Evolutionary conservation across 805 yeast genomes (phyloP).

Genomic region (Nakazawaea wickerhamii): DNA sequence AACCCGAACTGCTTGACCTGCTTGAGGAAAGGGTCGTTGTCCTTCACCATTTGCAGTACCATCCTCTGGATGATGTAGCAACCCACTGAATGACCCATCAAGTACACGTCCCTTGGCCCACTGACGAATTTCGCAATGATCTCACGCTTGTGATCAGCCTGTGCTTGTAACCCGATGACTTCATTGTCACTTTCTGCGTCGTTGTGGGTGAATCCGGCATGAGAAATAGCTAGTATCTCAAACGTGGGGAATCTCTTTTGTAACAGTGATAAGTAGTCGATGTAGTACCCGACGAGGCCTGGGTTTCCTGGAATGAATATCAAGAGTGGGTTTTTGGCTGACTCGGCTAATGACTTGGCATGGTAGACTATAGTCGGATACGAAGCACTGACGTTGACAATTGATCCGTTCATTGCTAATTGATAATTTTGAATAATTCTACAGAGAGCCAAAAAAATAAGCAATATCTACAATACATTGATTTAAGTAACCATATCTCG

Average conservation of each 20-base stretch:
- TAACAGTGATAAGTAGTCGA: constrained; percentile 42
- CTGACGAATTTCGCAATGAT: constrained; percentile 35
- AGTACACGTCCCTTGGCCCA: constrained; percentile 30
- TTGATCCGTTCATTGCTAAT: not conserved
- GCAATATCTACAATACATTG: too few relatives aligned
- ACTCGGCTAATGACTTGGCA: constrained; percentile 13
- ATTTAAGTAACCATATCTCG: too few relatives aligned
- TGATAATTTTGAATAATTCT: not conserved
- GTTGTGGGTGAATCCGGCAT: constrained; percentile 46
- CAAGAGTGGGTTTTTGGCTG: constrained; percentile 31
- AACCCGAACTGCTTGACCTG: constrained; percentile 47
- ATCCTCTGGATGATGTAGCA: constrained; percentile 56
- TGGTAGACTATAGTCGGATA: constrained; percentile 29
- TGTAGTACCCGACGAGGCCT: constrained; percentile 62
- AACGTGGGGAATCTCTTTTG: constrained; percentile 36
- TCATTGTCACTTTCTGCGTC: constrained; percentile 13
- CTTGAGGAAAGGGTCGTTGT: constrained; percentile 20
- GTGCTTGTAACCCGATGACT: constrained; percentile 42
- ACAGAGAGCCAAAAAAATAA: too few relatives aligned
- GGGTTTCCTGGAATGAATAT: constrained; percentile 76
- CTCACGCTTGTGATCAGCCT: constrained; percentile 51
- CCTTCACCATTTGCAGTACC: constrained; percentile 26
- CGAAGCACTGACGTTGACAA: not conserved
- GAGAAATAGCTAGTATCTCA: constrained; percentile 58
- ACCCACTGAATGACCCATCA: constrained; percentile 73